Evolutionary conservation across 768 basidiomycete species (phyloP), one percentile per base, ranked within the genome.

Genomic region (Macrolepiota fuliginosa): DNA sequence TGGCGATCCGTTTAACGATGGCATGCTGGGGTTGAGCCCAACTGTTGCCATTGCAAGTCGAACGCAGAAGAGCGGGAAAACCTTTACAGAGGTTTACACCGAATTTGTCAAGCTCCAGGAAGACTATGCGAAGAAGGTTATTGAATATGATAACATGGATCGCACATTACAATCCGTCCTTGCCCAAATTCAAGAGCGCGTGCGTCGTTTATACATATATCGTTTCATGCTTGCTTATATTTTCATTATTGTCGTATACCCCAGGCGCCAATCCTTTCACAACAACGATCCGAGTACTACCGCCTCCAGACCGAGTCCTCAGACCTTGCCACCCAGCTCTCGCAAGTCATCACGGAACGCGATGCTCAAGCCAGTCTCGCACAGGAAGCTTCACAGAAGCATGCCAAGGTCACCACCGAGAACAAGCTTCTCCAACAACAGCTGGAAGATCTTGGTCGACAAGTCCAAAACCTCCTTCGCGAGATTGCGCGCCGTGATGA

Each of bases 71-170:
- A 84, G 80, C 27, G 93, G 92, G 29, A 92, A 91, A 80, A 91
- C 91, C 0, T 96, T 96, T 76, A 96, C 96, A 0, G 92, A 97
- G 69, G 89, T 98, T 22, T 98, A 97, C 71, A 83, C 91, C 15
- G 94, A 97, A 69, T 93, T 93, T 66, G 87, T 96, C 37, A 83
- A 85, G 57, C 81, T 96, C 42, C 90, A 97, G 71, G 91, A 92
- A 25, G 91, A 94, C 32, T 87, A 87, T 58, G 82, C 85, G 19
- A 83, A 80, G 71, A 92, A 94, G 73, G 87, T 83, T 55, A 81
- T 86, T 4, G 96, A 98, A 75, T 91, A 89, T 62, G 87, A 88
- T 64, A 85, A 92, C 51, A 88, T 98, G 84, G 90, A 92, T 53
- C 83, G 88, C 29, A 89, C 92, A 0, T 78, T 98, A 53, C 79